Evolutionary conservation across 768 basidiomycete species (phyloP), one percentile per base, ranked within the genome.

Genomic region (Leccinum obscurum): DNA sequence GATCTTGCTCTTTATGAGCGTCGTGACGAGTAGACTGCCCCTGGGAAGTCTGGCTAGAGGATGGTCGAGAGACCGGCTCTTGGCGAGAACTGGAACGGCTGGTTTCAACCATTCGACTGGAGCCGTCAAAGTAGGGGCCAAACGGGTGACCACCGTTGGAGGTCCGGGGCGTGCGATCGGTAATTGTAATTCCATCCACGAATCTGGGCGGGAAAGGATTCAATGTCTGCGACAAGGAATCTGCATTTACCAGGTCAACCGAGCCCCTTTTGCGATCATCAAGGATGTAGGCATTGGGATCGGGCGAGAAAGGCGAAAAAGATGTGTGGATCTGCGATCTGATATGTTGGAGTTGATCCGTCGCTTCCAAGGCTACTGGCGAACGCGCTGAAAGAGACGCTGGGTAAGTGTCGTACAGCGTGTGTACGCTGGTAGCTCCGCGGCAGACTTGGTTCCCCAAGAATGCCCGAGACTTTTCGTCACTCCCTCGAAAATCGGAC

Each of bases 261-360:
- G 73, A 75, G 56, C 76, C 78, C 61, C 76, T 78, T 48, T 72
- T 70, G 70, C 64, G 66, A 59, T 62, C 72, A 62, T 49, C 70
- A 71, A 60, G 80, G 77, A 4, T 69, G 66, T 76, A 76, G 22
- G 78, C 68, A 63, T 83, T 87, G 9, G 87, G 85, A 65, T 92
- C 90, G 9, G 90, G 90, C 1, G 90, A 92, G 75, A 92, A 92
- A 3, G 90, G 90, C 7, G 89, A 88, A 71, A 92, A 92, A 59
- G 72, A 66, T 8, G 65, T 66, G 28, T 60, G 62, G 28, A 60
- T 55, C 46, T 65, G 68, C 26, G 69, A 60, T 53, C 68, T 64
- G 44, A 59, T 28, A 10, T 61, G 72, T 7, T 63, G 66, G 20
- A 66, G 64, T 13, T 59, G 67, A 50, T 67, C 67, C 15, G 28